These are phyloP conservation scores for Neckera pumila DNA, from an alignment of 225 moss, liverwort and hornwort genomes.

Conservation along the genomic window DNA sequence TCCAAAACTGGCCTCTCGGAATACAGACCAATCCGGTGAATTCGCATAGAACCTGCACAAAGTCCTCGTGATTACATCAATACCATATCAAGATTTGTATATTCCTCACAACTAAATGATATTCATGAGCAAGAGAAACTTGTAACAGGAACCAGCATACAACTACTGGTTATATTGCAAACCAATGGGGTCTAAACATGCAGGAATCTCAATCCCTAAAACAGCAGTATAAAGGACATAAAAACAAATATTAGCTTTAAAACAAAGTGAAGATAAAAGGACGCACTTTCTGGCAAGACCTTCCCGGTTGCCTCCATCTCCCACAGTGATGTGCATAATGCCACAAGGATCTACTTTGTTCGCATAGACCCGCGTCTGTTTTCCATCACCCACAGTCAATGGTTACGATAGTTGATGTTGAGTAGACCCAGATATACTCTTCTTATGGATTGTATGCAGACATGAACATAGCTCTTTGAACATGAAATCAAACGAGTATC, in stretches of 20 bases:
- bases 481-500: background rate
- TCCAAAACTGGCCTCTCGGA: conserved; percentile 80
- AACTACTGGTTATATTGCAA: background rate
- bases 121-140: background rate
- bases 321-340: conserved; percentile 55
- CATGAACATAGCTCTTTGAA: background rate
- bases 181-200: background rate
- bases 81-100: background rate
- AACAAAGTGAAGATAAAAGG: background rate
- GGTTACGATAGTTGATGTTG: background rate
- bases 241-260: background rate
- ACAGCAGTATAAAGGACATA: background rate
- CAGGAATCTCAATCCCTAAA: background rate
- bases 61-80: background rate
- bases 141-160: background rate
- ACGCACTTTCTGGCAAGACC: conserved; percentile 50
- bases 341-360: conserved; percentile 42
- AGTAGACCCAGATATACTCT: background rate
- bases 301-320: conserved; percentile 72
- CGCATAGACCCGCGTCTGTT: conserved; percentile 22
- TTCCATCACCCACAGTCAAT: background rate
- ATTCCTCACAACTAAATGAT: background rate
- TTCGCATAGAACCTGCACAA: conserved; percentile 42
- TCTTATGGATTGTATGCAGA: background rate
- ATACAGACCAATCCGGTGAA: conserved; percentile 66